phyloP scores from a whole-genome alignment of 225 moss, liverwort and hornwort species.

The Pseudisothecium myosuroides region DNA sequence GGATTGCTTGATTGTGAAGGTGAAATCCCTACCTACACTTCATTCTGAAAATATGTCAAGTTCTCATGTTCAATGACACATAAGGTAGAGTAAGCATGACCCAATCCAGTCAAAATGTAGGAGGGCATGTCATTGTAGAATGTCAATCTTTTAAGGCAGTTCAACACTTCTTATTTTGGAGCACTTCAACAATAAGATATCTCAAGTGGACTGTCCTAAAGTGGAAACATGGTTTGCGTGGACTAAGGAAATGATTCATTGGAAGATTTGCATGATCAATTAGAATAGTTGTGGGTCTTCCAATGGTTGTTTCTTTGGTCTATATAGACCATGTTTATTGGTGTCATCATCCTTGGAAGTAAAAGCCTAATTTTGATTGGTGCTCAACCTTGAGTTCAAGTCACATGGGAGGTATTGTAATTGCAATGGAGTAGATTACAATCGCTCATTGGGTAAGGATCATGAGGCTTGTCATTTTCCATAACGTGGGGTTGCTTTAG shows the following conservation, averaged over 20 bases:
- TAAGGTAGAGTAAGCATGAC: background rate
- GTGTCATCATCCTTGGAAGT: background rate
- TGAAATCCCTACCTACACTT: background rate
- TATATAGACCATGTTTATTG: accelerated
- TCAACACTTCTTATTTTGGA: background rate
- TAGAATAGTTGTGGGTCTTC: background rate
- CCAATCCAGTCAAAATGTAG: background rate
- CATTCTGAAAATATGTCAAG: background rate
- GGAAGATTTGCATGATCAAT: background rate
- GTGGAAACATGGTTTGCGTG: background rate
- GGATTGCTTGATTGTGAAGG: slow-evolving; percentile 66
- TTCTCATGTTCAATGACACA: background rate
- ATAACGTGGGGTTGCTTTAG: too few species aligned
- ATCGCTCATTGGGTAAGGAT: background rate
- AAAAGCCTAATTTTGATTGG: background rate
- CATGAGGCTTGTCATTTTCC: background rate
- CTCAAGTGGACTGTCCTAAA: accelerated
- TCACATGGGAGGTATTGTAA: background rate
- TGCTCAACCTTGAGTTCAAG: background rate
- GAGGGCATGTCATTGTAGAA: background rate
- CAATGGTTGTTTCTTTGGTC: background rate
- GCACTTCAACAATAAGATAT: background rate
- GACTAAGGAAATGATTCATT: background rate
- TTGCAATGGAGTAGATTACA: background rate
- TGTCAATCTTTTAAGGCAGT: accelerated